These are phyloP conservation scores for Setaria viridis DNA, from an alignment of 202 grass and related monocot species.

Conservation along the genomic window DNA sequence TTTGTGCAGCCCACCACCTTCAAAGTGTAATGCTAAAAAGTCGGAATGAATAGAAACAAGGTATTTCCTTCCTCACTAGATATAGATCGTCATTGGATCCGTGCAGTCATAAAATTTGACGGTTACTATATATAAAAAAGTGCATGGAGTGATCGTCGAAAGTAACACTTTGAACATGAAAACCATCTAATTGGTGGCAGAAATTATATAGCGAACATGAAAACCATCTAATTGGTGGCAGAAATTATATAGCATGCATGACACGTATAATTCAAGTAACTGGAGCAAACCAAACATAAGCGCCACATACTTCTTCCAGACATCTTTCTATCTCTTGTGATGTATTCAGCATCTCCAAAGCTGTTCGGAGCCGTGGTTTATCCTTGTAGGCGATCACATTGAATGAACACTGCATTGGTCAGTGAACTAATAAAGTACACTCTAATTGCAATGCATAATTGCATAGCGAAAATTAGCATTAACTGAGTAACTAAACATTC, in stretches of 20 bases:
- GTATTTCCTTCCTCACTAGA: background rate
- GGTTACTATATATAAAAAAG: background rate
- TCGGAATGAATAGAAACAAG: background rate
- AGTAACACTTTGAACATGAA: background rate
- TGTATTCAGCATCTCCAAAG: slow-evolving; percentile 74
- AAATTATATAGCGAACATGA: background rate
- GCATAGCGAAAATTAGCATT: background rate
- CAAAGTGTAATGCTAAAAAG: background rate
- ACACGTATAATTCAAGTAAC: slow-evolving; percentile 25
- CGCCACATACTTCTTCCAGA: slow-evolving; percentile 66
- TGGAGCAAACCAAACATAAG: slow-evolving; percentile 19
- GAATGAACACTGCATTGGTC: slow-evolving; percentile 65
- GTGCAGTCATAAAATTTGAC: background rate
- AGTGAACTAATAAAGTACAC: slow-evolving; percentile 41
- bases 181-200: background rate
- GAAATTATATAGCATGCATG: background rate
- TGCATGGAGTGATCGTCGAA: background rate
- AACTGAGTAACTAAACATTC: slow-evolving; percentile 2
- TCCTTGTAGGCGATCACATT: slow-evolving; percentile 90
- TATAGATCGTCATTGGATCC: background rate
- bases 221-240: background rate
- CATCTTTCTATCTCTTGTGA: slow-evolving; percentile 81
- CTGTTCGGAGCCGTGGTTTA: slow-evolving; percentile 87
- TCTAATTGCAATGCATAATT: background rate
- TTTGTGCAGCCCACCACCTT: background rate